Evolutionary conservation across 306 rosid species (phyloP).

Genomic region (Astragalus glycyphyllos): DNA sequence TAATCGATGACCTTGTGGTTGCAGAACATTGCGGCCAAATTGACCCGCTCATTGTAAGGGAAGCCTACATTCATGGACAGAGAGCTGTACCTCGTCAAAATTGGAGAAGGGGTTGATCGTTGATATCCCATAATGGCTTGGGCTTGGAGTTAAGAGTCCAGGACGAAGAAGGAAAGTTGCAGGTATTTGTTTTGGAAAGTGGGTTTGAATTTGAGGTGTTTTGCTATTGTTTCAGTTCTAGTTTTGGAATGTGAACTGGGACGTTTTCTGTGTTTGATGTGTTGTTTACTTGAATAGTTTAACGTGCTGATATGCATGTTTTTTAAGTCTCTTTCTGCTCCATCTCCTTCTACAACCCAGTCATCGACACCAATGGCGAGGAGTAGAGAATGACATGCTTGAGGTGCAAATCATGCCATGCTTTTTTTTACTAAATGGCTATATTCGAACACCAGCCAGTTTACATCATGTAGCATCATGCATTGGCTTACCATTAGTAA

Average conservation of each 20-base stretch:
- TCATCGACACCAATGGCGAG: background rate
- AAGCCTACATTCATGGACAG: too few relatives aligned
- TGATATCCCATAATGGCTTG: background rate
- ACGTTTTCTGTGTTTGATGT: background rate
- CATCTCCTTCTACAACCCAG: background rate
- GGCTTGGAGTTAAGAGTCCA: slow-evolving; percentile 54
- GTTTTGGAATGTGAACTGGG: background rate
- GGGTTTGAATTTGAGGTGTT: slow-evolving; percentile 46
- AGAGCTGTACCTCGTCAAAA: too few relatives aligned
- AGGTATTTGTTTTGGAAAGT: slow-evolving; percentile 66
- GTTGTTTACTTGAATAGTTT: slow-evolving; percentile 10
- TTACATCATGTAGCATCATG: slow-evolving; percentile 1
- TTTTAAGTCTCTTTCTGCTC: background rate
- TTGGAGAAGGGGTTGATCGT: background rate
- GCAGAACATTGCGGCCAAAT: background rate
- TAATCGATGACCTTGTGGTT: background rate
- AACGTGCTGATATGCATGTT: background rate
- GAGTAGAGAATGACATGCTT: slow-evolving; percentile 14
- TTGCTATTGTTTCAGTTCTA: background rate
- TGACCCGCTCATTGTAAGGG: too few relatives aligned
- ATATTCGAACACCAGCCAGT: background rate
- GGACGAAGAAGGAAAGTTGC: slow-evolving; percentile 53
- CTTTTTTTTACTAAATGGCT: background rate
- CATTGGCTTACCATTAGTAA: background rate
- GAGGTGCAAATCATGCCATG: background rate